Percentiles rank a stretch among this genome's conserved stretches.
phyloP scores from a whole-genome alignment of 2,329 filamentous ascomycete species.

The Epichloe scottii region DNA sequence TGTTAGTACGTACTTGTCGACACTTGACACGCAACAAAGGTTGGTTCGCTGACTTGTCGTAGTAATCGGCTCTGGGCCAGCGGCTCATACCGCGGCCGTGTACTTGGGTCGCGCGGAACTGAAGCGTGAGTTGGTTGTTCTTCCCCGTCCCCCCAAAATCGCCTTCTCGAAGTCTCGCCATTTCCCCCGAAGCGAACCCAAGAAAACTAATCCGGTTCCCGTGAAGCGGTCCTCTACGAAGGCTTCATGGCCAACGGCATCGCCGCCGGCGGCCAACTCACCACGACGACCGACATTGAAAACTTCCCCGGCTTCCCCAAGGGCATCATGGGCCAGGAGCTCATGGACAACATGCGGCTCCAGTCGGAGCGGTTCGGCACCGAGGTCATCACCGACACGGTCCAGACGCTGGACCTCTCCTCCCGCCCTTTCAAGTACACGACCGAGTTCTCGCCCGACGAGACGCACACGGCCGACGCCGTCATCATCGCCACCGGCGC shows the following conservation, averaged over 20 bases:
- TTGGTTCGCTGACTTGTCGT: neutral
- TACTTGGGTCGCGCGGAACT: conserved; percentile 92
- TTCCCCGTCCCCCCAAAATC: neutral
- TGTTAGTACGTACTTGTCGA: conserved; percentile 52
- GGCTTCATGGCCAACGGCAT: conserved; percentile 97
- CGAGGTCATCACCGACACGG: conserved; percentile 83
- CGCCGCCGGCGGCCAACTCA: conserved; percentile 90
- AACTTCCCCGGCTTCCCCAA: conserved; percentile 95
- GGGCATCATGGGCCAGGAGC: conserved; percentile 70
- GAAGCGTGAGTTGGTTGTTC: conserved; percentile 45
- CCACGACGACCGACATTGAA: conserved; percentile 95
- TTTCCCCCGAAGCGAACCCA: neutral
- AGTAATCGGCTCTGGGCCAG: conserved; percentile 89
- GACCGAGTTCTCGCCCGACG: conserved; percentile 75
- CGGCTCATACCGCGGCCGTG: conserved; percentile 92
- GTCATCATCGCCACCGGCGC: conserved; percentile 94
- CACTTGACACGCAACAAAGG: neutral
- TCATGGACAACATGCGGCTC: conserved; percentile 93
- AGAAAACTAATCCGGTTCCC: neutral
- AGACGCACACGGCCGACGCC: conserved; percentile 78
- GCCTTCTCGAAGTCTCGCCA: neutral
- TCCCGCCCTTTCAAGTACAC: conserved; percentile 82
- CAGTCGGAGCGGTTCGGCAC: conserved; percentile 92
- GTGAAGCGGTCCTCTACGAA: conserved; percentile 75
- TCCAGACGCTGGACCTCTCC: conserved; percentile 76